phyloP scores from a whole-genome alignment of 169 alveolate species.

The Eimeria acervulina region DNA sequence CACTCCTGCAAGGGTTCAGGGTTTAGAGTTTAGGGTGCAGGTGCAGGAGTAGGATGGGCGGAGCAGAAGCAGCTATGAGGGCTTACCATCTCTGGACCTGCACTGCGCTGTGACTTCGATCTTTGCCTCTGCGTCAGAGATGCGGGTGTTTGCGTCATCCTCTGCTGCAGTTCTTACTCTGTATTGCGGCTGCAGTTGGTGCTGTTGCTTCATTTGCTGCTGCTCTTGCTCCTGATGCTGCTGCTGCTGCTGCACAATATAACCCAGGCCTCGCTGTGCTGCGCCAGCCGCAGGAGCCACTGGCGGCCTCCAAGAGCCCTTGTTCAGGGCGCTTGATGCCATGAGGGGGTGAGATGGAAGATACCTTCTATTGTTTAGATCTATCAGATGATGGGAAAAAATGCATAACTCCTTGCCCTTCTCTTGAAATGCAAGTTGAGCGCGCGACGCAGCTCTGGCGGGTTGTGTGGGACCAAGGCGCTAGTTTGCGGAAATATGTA shows the following conservation, averaged over 20 bases:
- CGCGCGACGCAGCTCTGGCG: not conserved
- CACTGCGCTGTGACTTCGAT: constrained; percentile 49
- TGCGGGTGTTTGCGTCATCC: not conserved
- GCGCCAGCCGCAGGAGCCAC: not conserved
- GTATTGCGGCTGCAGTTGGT: not conserved
- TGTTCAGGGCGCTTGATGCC: constrained; percentile 10
- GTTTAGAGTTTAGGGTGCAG: not conserved
- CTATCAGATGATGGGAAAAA: not conserved
- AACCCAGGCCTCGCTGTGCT: not conserved
- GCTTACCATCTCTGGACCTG: constrained; percentile 50
- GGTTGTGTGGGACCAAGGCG: not conserved
- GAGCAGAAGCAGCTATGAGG: not conserved
- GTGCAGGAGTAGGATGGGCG: not conserved
- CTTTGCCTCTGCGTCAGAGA: constrained; percentile 25
- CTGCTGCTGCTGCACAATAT: not conserved
- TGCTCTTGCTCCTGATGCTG: too few species aligned
- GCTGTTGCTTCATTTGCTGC: not conserved
- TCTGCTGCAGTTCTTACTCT: not conserved
- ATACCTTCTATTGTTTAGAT: not conserved
- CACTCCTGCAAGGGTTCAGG: not conserved
- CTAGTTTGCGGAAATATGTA: not conserved
- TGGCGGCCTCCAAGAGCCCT: constrained; percentile 52
- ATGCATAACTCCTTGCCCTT: not conserved
- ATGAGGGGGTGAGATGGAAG: not conserved
- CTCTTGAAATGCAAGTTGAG: not conserved